These are phyloP conservation scores for Aspergillus sp. DNA, from an alignment of 2,329 filamentous ascomycete genomes.

Conservation along the genomic window DNA sequence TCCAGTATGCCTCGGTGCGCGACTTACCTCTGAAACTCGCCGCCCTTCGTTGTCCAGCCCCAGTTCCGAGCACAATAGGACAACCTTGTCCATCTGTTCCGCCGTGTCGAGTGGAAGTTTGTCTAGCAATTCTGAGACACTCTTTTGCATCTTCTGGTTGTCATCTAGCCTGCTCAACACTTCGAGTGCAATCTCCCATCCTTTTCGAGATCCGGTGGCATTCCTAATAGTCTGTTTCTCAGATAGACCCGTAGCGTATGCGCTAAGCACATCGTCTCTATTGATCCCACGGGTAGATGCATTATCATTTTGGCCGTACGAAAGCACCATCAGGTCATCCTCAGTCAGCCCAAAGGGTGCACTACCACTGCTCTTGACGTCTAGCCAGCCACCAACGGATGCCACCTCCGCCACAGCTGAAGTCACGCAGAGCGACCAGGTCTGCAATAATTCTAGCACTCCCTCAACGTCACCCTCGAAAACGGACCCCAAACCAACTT, in stretches of 20 bases:
- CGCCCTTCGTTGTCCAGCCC: constrained; percentile 77
- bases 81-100: constrained; percentile 75
- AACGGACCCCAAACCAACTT: constrained; percentile 77
- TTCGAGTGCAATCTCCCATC: constrained; percentile 87
- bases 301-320: constrained; percentile 62
- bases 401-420: constrained; percentile 80
- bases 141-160: constrained; percentile 66
- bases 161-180: constrained; percentile 81
- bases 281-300: constrained; percentile 52
- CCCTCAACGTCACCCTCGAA: constrained; percentile 81
- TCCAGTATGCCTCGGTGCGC: not conserved
- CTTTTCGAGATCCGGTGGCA: constrained; percentile 55
- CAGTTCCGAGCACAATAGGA: constrained; percentile 73
- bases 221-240: constrained; percentile 35
- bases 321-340: constrained; percentile 82
- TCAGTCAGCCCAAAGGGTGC: constrained; percentile 68
- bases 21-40: constrained; percentile 74
- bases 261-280: constrained; percentile 75
- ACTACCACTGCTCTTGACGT: constrained; percentile 55
- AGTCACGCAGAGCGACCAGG: constrained; percentile 78
- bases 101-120: constrained; percentile 71
- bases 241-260: constrained; percentile 69
- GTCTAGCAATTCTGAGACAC: constrained; percentile 71
- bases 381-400: constrained; percentile 80
- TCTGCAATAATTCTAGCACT: constrained; percentile 70